Evolutionary conservation across 805 yeast species (phyloP).

Genomic region (Maudiozyma serrabonitensis): DNA sequence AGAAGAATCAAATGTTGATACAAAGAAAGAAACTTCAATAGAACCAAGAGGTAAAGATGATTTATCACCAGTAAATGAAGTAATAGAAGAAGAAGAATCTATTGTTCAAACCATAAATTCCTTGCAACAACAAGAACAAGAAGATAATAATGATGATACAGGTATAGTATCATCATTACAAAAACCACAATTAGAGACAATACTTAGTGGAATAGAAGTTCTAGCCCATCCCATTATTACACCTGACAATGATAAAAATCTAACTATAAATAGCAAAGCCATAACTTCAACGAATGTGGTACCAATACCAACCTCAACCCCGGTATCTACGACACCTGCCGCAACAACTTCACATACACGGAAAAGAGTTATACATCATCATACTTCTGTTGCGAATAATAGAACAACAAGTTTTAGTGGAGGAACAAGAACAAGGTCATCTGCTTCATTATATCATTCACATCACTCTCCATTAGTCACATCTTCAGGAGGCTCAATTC

Average conservation of each 20-base stretch:
- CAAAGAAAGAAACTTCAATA: neutral
- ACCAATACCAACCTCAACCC: neutral
- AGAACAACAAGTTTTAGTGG: neutral
- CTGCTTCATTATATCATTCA: neutral
- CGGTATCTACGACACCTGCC: neutral
- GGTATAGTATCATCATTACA: neutral
- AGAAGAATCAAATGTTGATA: no score
- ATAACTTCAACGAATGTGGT: no score
- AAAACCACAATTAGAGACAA: neutral
- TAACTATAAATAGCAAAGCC: no score
- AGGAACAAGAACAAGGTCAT: neutral
- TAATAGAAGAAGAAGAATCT: neutral
- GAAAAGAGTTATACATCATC: neutral
- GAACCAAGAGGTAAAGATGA: neutral
- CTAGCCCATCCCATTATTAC: no score
- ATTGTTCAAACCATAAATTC: neutral
- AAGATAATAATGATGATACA: neutral
- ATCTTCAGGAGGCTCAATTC: constrained; percentile 1
- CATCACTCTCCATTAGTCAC: neutral
- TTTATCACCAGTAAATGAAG: neutral
- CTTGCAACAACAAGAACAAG: neutral
- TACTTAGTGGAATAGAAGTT: neutral
- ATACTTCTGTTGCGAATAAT: neutral
- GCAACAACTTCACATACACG: neutral
- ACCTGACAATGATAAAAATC: no score